Base-by-base conservation (phyloP, 345 rosid genomes). In the Hirschfeldia incana region DNA sequence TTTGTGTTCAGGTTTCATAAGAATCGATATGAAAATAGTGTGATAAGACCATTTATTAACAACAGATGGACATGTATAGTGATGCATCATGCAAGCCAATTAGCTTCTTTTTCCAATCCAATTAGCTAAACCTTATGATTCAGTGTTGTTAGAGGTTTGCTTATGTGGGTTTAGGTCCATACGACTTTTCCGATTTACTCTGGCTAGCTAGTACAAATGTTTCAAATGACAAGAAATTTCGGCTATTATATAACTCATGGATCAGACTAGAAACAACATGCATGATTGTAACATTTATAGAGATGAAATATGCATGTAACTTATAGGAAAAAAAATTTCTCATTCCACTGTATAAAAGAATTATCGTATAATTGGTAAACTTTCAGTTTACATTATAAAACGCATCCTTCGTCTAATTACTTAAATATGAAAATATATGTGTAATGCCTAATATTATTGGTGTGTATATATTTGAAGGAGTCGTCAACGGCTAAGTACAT, bases 401-500 rank as follows among this genome's bases (percentile, higher is more conserved):
- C 8, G 51, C 8, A 53, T 10, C 13, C 4, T 30, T 3, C 33
- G 2, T 7, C 51, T 68, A 6, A 7, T 13, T 53, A 37, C 60
- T 6, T 55, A 11, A 60, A 6, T 21, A 17, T 6, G 65, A 49
- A 27, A 69, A 32, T 2, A 6, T 26, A 28, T 51, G 75, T n/a
- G 21, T 7, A 68, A 60, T 61, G 37, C 9, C 9, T 76, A 26
- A 72, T 59, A 10, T 11, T 64, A 33, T 39, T 80, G 55, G 33
- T 27, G 13, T 61, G 7, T 53, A 16, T 51, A 51, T 53, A 21
- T 67, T 9, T 66, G 51, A 72, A 94, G 98, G 98, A 88, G 68
- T 85, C 94, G 26, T 94, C 97, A 0, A 91, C 90, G 2, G 98
- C 98, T 2, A 90, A 86, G 77, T 94, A 94, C 81, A 94, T 92